Evolutionary conservation across 2,329 filamentous ascomycete genomes (phyloP).

Genomic region (Diaporthe vexans): DNA sequence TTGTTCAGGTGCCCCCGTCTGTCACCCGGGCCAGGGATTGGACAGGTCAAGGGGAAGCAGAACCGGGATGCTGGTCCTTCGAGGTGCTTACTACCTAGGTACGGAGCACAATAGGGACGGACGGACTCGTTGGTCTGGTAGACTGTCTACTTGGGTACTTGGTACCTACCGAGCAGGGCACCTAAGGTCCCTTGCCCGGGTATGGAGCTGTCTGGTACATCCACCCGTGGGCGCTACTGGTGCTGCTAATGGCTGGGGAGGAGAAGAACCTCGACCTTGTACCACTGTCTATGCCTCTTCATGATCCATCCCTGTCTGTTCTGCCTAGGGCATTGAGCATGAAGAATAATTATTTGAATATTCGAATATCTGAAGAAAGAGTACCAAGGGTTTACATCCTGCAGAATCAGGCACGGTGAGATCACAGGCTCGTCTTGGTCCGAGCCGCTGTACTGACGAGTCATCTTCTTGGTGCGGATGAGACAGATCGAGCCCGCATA

Average conservation of each 20-base stretch:
- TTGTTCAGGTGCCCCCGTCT: conserved; percentile 26
- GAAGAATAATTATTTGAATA: not conserved
- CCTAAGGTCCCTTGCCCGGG: not conserved
- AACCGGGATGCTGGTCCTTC: conserved; percentile 25
- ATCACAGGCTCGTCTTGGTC: not conserved
- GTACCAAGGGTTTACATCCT: not conserved
- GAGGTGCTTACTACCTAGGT: conserved; percentile 2
- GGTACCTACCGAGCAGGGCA: too few species aligned
- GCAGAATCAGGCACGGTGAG: not conserved
- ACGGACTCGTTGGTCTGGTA: conserved; percentile 8
- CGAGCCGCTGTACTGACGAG: conserved; percentile 1
- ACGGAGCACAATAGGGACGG: conserved; percentile 4
- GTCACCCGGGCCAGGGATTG: conserved; percentile 20
- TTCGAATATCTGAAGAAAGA: not conserved
- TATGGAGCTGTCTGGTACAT: not conserved
- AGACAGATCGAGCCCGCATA: conserved; percentile 25
- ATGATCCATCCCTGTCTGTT: not conserved
- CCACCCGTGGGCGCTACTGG: not conserved
- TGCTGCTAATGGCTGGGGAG: not conserved
- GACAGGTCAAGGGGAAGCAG: not conserved
- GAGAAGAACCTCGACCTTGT: not conserved
- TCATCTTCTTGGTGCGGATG: conserved; percentile 11
- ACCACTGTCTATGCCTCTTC: not conserved
- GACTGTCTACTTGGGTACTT: not conserved
- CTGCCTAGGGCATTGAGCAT: not conserved